phyloP scores from a whole-genome alignment of 176 grass and related monocot genomes.

The Puya raimondii region DNA sequence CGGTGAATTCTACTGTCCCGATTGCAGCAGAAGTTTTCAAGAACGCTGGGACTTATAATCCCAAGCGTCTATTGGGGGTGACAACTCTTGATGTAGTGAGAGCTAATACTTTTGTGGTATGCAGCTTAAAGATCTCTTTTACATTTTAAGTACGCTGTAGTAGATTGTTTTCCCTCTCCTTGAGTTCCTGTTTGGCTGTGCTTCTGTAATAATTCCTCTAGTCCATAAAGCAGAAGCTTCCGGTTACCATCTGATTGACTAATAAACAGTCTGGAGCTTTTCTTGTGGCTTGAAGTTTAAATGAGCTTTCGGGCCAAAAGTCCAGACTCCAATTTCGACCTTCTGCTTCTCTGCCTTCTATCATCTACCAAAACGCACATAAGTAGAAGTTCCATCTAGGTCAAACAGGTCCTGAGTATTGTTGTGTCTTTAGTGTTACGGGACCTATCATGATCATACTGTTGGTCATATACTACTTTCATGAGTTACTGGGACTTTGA shows the following conservation, averaged over 20 bases:
- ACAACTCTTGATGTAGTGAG: slow-evolving; percentile 96
- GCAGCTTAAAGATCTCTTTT: slow-evolving; percentile 13
- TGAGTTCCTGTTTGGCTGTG: background rate
- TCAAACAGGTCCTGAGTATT: background rate
- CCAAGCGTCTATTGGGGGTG: slow-evolving; percentile 87
- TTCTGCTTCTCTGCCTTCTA: too few species aligned
- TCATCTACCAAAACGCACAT: too few species aligned
- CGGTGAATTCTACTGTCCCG: slow-evolving; percentile 90
- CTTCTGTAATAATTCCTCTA: too few species aligned
- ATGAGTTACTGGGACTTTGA: background rate
- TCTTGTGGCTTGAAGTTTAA: too few species aligned
- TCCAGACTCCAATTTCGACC: too few species aligned
- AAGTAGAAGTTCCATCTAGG: too few species aligned
- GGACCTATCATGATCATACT: background rate
- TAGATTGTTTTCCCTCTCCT: background rate
- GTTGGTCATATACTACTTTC: background rate
- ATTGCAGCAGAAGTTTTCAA: slow-evolving; percentile 99
- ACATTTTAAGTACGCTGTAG: background rate
- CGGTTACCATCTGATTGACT: too few species aligned
- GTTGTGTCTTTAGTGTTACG: background rate
- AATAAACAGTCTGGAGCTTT: too few species aligned
- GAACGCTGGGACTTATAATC: slow-evolving; percentile 74
- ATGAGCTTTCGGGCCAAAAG: too few species aligned
- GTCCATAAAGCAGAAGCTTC: too few species aligned
- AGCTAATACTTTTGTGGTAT: slow-evolving; percentile 98